These are phyloP conservation scores for Effrenium voratum DNA, from an alignment of 73 alveolate species.

Conservation along the genomic window DNA sequence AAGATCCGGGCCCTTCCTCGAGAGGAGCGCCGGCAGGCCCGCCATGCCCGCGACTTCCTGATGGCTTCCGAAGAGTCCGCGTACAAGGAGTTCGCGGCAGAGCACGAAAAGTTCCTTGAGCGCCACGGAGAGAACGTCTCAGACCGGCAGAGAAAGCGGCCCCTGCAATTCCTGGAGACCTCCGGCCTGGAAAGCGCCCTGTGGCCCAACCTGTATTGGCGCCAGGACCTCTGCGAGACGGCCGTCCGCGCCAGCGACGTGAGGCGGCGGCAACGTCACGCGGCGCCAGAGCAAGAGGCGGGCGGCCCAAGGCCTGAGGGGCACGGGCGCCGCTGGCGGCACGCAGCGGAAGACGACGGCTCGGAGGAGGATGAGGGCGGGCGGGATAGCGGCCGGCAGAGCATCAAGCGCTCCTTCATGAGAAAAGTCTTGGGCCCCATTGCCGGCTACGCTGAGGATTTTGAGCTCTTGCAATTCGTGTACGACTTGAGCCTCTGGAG, in stretches of 20 bases:
- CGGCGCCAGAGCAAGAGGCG: no score
- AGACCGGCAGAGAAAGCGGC: neutral
- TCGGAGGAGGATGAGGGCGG: neutral
- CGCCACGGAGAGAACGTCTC: neutral
- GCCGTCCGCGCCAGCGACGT: neutral
- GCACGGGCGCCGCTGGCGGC: no score
- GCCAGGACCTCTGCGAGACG: constrained; percentile 5
- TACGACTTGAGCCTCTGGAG: constrained; percentile 19
- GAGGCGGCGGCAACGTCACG: no score
- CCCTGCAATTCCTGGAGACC: neutral
- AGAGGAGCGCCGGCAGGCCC: neutral
- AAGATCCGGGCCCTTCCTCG: neutral
- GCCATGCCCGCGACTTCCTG: neutral
- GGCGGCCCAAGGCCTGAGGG: no score
- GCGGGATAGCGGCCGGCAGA: neutral
- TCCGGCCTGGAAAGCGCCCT: neutral
- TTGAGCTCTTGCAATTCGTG: constrained; percentile 28
- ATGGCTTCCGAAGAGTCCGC: neutral
- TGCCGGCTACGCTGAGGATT: constrained; percentile 9
- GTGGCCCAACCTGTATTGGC: constrained; percentile 34
- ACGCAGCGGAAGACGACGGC: neutral
- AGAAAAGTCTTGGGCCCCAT: constrained; percentile 24
- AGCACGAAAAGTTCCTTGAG: neutral
- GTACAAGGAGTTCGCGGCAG: neutral
- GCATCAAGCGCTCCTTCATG: constrained; percentile 13